These are phyloP conservation scores for Chlorella ohadii DNA, from an alignment of 139 green algal genomes.

Conservation along the genomic window DNA sequence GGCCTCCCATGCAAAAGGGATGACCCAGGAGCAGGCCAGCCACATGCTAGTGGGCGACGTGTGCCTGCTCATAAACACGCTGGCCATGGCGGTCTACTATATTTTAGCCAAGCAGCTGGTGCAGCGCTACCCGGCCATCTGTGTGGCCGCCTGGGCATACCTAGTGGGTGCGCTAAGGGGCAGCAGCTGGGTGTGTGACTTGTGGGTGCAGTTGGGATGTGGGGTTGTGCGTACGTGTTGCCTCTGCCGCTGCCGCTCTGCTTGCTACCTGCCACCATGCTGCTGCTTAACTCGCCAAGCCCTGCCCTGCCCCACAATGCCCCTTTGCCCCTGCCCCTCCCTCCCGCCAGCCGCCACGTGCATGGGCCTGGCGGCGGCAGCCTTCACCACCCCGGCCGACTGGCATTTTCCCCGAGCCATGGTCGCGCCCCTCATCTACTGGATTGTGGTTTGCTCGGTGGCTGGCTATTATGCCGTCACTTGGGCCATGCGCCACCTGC, in stretches of 20 bases:
- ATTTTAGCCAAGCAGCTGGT: conserved; percentile 57
- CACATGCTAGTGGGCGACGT: conserved; percentile 60
- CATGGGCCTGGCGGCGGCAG: conserved; percentile 48
- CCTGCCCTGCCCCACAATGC: too few species aligned
- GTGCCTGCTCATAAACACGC: conserved; percentile 66
- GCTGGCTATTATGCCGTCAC: conserved; percentile 70
- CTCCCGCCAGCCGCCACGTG: conserved; percentile 27
- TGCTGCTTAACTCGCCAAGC: neutral
- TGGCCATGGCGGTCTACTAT: conserved; percentile 68
- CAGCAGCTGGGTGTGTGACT: too few species aligned
- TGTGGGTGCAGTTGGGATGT: too few species aligned
- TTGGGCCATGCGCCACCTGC: conserved; percentile 64
- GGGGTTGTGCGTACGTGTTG: conserved; percentile 21
- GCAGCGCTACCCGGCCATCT: conserved; percentile 51
- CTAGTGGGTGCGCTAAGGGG: conserved; percentile 24
- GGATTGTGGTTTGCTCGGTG: conserved; percentile 72
- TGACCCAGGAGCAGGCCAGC: neutral
- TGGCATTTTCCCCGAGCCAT: conserved; percentile 50
- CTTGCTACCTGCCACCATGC: too few species aligned
- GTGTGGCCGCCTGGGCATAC: conserved; percentile 75
- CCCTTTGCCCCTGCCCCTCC: neutral
- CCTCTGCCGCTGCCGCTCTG: neutral
- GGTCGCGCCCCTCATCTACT: conserved; percentile 64
- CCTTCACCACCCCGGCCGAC: conserved; percentile 32
- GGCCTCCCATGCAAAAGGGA: neutral